Percentiles rank a stretch among this genome's conserved stretches.
Evolutionary conservation across 129 eudicot species (phyloP).

Genomic region (Flaveria sonorensis): DNA sequence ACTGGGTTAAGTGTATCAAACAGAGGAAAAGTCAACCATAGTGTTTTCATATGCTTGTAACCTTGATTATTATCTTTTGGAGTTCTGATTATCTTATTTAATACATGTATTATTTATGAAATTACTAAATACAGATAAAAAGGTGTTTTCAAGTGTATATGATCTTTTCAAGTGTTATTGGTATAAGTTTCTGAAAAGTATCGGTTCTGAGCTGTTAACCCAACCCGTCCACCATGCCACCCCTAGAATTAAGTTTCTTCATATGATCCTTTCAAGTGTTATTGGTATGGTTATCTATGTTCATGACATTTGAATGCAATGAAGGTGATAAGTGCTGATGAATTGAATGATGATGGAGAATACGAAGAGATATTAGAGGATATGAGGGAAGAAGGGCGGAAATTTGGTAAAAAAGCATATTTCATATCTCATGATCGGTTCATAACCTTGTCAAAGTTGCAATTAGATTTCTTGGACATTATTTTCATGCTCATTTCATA

Average conservation of each 20-base stretch:
- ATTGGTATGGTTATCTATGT: background rate
- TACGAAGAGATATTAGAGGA: slow-evolving; percentile 86
- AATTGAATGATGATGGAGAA: slow-evolving; percentile 74
- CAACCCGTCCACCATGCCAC: background rate
- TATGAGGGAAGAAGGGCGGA: slow-evolving; percentile 85
- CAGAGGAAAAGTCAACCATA: background rate
- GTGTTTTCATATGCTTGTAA: background rate
- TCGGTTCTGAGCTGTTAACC: background rate
- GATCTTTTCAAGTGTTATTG: no score
- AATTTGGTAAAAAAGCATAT: slow-evolving; percentile 58
- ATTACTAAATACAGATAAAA: background rate
- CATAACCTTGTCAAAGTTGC: background rate
- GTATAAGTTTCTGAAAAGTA: background rate
- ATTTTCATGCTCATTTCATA: background rate
- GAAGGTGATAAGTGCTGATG: slow-evolving; percentile 69
- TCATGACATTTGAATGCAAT: slow-evolving; percentile 10
- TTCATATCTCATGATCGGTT: background rate
- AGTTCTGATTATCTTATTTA: background rate
- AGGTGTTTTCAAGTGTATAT: background rate
- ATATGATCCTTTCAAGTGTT: background rate
- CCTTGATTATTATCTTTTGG: background rate
- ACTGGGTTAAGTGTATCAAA: background rate
- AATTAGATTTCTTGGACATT: background rate
- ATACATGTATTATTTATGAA: background rate
- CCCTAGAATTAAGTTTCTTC: background rate